Base-by-base conservation (phyloP, 495 filamentous ascomycete species). In the Aspergillus conjunctus region DNA sequence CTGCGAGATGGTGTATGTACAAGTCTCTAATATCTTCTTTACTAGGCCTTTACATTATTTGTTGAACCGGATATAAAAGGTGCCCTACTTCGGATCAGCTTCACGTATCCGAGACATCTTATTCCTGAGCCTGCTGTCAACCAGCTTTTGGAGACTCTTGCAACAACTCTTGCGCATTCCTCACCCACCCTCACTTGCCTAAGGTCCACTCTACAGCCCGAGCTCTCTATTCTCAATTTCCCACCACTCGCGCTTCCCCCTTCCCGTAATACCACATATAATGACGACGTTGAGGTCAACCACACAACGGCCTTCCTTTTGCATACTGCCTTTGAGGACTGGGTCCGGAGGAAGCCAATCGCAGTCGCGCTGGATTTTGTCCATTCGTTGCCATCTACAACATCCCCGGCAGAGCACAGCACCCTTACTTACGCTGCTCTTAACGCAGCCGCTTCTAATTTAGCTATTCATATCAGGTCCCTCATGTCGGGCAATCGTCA, bases 341-440 rank as follows among this genome's bases (percentile, higher is more conserved):
- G 68, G 61, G 68, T 61, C 51, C 62, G 54, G 9, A 53, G 45
- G 41, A 68, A 61, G 34, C 68, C 68, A 54, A 52, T 61, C 62
- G 56, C 58, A 2, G 61, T 70, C 11, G 68, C 68, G 20, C 61
- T 70, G n/a, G 68, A 70, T 21, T 70, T 70, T 45, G 54, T 70
- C 21, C 65, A 70, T 52, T 67, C 68, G 7, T 48, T 70, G 44
- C 32, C 54, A 33, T 66, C 65, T 21, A 11, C 56, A 18, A 56
- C 59, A 4, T 8, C 55, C 11, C 18, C 44, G 0, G 58, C 68
- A 15, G 59, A 66, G 31, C 68, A 70, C 43, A 66, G 65, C 51
- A 63, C 62, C 45, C 50, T 70, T 7, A 68, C 65, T 10, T 70
- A 70, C 53, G 60, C 63, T n/a, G 63, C 63, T 11, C 59, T 70